phyloP scores from a whole-genome alignment of 169 alveolate species.

The Eimeria acervulina region DNA sequence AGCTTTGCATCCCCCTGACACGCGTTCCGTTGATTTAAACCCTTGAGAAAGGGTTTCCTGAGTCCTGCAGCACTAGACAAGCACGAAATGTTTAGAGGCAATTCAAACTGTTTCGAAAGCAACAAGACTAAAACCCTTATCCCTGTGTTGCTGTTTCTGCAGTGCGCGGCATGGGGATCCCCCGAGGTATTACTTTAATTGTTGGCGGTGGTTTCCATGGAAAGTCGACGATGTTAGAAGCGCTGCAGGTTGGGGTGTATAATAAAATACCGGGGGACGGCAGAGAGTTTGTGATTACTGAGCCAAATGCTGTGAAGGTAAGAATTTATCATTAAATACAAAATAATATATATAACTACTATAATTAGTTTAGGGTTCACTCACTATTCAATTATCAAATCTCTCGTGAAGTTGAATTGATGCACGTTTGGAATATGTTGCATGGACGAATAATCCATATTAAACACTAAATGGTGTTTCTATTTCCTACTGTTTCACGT shows the following conservation, averaged over 20 bases:
- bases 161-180: constrained; percentile 89
- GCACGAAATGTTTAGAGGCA: too few species aligned
- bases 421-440: too few species aligned
- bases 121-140: background rate
- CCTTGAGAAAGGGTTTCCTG: background rate
- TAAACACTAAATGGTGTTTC: too few species aligned
- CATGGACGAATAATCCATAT: too few species aligned
- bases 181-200: constrained; percentile 89
- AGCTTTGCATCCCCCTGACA: background rate
- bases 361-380: too few species aligned
- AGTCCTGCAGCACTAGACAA: background rate
- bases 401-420: background rate
- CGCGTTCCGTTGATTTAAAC: background rate
- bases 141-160: background rate
- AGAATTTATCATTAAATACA: too few species aligned
- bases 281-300: constrained; percentile 89
- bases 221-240: constrained; percentile 89
- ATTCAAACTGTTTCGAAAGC: background rate
- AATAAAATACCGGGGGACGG: constrained; percentile 92
- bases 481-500: too few species aligned
- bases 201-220: constrained; percentile 94
- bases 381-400: too few species aligned
- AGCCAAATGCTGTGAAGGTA: constrained; percentile 87
- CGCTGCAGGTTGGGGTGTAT: constrained; percentile 89
- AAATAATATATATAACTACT: background rate